Conservation (phyloP, 2,329 filamentous ascomycete species). For the Penicillium sp. region DNA sequence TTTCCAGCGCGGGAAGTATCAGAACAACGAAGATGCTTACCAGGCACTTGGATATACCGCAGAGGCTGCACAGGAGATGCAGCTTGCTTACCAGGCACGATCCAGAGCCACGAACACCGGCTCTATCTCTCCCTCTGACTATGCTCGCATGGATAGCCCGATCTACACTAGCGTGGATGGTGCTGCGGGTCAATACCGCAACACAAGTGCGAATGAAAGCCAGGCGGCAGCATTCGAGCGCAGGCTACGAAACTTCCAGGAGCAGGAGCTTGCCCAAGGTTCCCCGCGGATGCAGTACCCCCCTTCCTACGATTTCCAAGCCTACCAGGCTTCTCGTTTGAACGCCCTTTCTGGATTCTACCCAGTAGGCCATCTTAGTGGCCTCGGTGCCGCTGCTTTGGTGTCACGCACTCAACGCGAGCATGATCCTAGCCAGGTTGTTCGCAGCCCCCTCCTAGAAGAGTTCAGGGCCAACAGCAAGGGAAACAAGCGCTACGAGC, state of each 20-base stretch:
- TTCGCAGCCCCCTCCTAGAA: conserved; percentile 71
- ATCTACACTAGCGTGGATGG: conserved; percentile 49
- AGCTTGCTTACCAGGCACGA: conserved; percentile 38
- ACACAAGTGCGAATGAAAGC: conserved; percentile 41
- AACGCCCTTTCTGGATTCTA: conserved; percentile 40
- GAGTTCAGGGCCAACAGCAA: conserved; percentile 76
- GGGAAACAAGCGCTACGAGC: conserved; percentile 70
- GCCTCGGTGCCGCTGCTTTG: conserved; percentile 33
- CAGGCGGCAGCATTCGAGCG: conserved; percentile 50
- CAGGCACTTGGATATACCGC: conserved; percentile 27
- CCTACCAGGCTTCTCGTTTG: conserved; percentile 31
- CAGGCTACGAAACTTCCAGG: conserved; percentile 50
- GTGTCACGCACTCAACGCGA: conserved; percentile 52
- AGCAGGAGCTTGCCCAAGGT: conserved; percentile 35
- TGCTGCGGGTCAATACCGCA: conserved; percentile 46
- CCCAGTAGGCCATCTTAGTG: conserved; percentile 31
- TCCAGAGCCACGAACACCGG: conserved; percentile 46
- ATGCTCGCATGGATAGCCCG: conserved; percentile 45
- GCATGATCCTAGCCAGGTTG: conserved; percentile 58
- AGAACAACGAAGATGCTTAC: conserved; percentile 32
- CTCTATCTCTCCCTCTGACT: conserved; percentile 47
- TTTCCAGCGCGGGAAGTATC: conserved; percentile 45
- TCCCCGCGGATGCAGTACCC: conserved; percentile 32
- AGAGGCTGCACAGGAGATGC: conserved; percentile 32
- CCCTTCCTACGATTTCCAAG: conserved; percentile 34